Evolutionary conservation across 2,329 filamentous ascomycete genomes (phyloP).

Genomic region (Phaeosphaeria sp.): DNA sequence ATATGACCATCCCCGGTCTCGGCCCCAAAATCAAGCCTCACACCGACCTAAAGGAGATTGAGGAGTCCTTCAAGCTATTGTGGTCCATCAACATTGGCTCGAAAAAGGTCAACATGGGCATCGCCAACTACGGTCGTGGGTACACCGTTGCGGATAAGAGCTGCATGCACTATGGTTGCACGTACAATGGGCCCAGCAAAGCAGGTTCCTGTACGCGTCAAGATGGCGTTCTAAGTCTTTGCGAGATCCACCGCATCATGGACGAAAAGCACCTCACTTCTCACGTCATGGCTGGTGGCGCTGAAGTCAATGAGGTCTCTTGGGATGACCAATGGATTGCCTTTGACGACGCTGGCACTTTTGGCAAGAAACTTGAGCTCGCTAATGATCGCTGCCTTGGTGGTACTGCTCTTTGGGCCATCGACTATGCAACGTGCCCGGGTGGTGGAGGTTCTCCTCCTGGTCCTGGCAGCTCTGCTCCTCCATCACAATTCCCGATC

Average conservation of each 20-base stretch:
- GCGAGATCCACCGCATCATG: slow-evolving; percentile 48
- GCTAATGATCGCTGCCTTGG: slow-evolving; percentile 33
- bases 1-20: slow-evolving; percentile 17
- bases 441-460: slow-evolving; percentile 1
- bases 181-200: slow-evolving; percentile 21
- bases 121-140: slow-evolving; percentile 55
- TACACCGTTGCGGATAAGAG: slow-evolving; percentile 31
- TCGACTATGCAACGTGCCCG: slow-evolving; percentile 23
- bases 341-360: slow-evolving; percentile 49
- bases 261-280: slow-evolving; percentile 22
- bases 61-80: slow-evolving; percentile 51
- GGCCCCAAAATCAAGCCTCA: slow-evolving; percentile 48
- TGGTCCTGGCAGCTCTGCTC: slow-evolving; percentile 1
- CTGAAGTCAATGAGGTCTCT: slow-evolving; percentile 43
- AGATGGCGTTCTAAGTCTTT: slow-evolving; percentile 42
- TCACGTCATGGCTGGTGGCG: slow-evolving; percentile 30
- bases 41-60: slow-evolving; percentile 58
- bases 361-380: slow-evolving; percentile 17
- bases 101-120: slow-evolving; percentile 52
- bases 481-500: background rate
- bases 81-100: slow-evolving; percentile 55
- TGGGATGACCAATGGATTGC: slow-evolving; percentile 51
- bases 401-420: slow-evolving; percentile 31
- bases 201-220: slow-evolving; percentile 29
- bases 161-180: slow-evolving; percentile 30